A percentile compares a stretch with the other conserved stretches of the same genome.
phyloP scores from a whole-genome alignment of 257 asterid genomes.

The Solanum ahanhuiri region DNA sequence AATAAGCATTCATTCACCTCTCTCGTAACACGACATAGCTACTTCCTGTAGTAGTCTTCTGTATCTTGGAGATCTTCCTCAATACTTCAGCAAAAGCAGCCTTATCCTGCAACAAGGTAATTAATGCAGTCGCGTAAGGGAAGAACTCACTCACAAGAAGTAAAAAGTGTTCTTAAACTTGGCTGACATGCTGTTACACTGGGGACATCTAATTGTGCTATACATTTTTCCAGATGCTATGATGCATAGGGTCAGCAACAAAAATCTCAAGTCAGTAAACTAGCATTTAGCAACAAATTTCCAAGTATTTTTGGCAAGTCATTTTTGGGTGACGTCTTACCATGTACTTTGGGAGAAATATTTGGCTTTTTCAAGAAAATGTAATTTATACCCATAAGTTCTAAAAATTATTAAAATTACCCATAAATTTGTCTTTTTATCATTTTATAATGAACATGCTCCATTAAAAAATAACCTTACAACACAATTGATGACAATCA shows the following conservation, averaged over 20 bases:
- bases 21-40: conserved; percentile 65
- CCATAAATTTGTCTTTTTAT: neutral
- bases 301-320: neutral
- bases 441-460: neutral
- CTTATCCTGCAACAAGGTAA: conserved; percentile 60
- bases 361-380: neutral
- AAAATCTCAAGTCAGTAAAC: neutral
- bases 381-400: neutral
- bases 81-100: conserved; percentile 67
- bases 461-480: neutral
- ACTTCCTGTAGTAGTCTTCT: conserved; percentile 44
- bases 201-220: neutral
- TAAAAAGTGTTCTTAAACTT: neutral
- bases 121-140: neutral
- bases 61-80: conserved; percentile 83
- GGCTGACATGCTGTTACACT: neutral
- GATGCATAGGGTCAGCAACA: neutral
- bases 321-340: neutral
- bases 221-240: neutral
- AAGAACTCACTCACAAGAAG: neutral
- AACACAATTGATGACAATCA: neutral
- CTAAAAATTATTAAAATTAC: no score
- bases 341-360: neutral
- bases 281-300: neutral
- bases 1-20: conserved; percentile 6